Conservation (phyloP, 768 basidiomycete species). For the Agaricus blazei region DNA sequence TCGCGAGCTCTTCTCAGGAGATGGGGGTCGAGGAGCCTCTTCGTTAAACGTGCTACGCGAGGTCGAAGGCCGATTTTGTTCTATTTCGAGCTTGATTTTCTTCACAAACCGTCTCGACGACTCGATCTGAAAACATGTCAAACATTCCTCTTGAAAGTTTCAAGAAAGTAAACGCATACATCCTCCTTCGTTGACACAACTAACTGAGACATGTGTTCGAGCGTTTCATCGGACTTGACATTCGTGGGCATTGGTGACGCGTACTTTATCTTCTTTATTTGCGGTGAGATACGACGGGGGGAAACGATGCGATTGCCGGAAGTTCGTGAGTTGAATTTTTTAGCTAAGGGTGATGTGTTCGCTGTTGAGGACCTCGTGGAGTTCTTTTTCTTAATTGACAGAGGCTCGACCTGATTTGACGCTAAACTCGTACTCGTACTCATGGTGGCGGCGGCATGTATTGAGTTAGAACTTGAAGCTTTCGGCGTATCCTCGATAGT, state of each 20-base stretch:
- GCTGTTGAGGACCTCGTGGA: slow-evolving; percentile 48
- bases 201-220: slow-evolving; percentile 42
- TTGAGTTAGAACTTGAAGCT: slow-evolving; percentile 16
- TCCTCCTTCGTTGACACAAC: slow-evolving; percentile 59
- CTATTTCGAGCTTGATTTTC: slow-evolving; percentile 68
- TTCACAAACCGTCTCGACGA: slow-evolving; percentile 68
- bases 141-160: background rate
- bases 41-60: slow-evolving; percentile 18
- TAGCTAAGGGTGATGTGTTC: slow-evolving; percentile 26
- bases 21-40: slow-evolving; percentile 41
- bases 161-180: slow-evolving; percentile 35
- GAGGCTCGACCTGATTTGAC: slow-evolving; percentile 54
- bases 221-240: slow-evolving; percentile 26
- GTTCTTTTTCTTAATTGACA: slow-evolving; percentile 83
- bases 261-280: slow-evolving; percentile 36
- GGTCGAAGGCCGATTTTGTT: slow-evolving; percentile 29
- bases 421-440: slow-evolving; percentile 16
- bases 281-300: slow-evolving; percentile 52
- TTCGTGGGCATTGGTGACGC: slow-evolving; percentile 21
- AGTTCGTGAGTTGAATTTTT: slow-evolving; percentile 39
- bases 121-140: slow-evolving; percentile 47
- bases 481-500: slow-evolving; percentile 53
- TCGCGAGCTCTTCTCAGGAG: slow-evolving; percentile 52
- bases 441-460: slow-evolving; percentile 12
- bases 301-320: slow-evolving; percentile 40